Percentiles rank a stretch among this genome's conserved stretches.
phyloP scores from a whole-genome alignment of 164 flowering plant species.

The Berberis vulgaris region DNA sequence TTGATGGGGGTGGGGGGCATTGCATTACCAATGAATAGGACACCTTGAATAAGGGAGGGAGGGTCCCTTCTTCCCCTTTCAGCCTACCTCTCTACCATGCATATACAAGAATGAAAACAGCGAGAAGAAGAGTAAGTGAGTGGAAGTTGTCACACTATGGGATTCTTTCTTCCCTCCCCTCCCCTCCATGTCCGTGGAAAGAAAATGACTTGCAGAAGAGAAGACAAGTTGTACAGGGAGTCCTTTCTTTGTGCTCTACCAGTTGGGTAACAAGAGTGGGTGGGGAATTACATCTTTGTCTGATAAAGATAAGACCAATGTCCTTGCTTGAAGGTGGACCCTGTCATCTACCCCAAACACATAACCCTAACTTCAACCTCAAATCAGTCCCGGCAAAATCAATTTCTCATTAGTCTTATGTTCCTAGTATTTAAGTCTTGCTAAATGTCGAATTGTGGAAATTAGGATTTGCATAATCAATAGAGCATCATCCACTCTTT shows the following conservation, averaged over 20 bases:
- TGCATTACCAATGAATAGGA: background rate
- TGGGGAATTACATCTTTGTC: slow-evolving; percentile 27
- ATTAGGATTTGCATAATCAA: too few relatives aligned
- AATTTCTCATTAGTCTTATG: background rate
- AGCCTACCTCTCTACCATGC: background rate
- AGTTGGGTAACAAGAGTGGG: slow-evolving; percentile 32
- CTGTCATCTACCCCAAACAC: slow-evolving; percentile 19
- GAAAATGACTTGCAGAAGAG: slow-evolving; percentile 16
- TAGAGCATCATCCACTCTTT: too few relatives aligned
- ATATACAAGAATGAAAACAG: background rate
- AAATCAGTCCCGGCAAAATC: slow-evolving; percentile 2
- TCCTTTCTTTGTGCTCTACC: slow-evolving; percentile 16
- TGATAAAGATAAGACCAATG: slow-evolving; percentile 26
- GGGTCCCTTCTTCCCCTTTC: background rate
- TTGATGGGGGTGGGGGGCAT: background rate
- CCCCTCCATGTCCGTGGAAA: background rate
- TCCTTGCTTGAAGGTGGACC: slow-evolving; percentile 16
- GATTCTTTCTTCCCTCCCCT: slow-evolving; percentile 5
- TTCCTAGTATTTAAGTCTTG: too few relatives aligned
- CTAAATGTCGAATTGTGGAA: too few relatives aligned
- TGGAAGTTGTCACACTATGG: slow-evolving; percentile 7
- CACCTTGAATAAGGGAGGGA: background rate
- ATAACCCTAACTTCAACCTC: background rate
- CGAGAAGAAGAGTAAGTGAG: background rate
- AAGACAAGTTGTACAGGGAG: slow-evolving; percentile 16